A percentile compares a stretch with the other conserved stretches of the same genome.
These are phyloP conservation scores for Mycena venus DNA, from an alignment of 768 basidiomycete species.

Conservation along the genomic window DNA sequence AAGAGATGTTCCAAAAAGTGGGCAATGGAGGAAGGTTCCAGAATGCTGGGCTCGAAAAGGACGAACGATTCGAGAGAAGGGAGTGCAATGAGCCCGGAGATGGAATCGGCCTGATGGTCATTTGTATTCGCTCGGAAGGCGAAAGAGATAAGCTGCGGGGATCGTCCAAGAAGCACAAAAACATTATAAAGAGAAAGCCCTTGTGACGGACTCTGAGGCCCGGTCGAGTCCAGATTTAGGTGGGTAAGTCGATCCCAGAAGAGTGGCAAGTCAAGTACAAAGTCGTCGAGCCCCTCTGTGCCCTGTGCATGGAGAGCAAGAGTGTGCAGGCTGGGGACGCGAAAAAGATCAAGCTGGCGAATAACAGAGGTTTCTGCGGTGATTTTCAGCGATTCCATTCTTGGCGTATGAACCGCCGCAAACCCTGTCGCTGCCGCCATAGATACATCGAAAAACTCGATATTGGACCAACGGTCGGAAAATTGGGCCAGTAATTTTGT, in stretches of 20 bases:
- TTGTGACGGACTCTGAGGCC: background rate
- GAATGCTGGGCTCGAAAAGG: background rate
- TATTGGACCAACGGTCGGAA: background rate
- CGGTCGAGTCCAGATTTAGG: background rate
- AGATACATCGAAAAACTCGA: background rate
- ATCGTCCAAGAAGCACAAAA: background rate
- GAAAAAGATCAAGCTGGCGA: background rate
- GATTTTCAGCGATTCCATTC: background rate
- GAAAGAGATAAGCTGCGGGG: constrained; percentile 1
- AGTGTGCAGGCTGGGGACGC: background rate
- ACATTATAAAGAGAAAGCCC: background rate
- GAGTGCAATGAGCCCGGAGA: background rate
- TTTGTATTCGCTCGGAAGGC: background rate
- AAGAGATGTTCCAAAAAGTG: background rate
- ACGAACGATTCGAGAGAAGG: constrained; percentile 1
- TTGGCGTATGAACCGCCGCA: background rate
- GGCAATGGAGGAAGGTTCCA: background rate
- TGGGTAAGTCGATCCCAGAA: background rate
- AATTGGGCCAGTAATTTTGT: background rate
- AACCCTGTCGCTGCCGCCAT: background rate
- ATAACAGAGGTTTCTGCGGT: background rate
- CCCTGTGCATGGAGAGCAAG: background rate
- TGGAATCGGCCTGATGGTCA: background rate
- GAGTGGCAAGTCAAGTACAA: background rate
- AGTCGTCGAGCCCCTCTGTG: background rate